Base-by-base conservation (phyloP, 1,139 yeast species). In the Dujonia santamariae region DNA sequence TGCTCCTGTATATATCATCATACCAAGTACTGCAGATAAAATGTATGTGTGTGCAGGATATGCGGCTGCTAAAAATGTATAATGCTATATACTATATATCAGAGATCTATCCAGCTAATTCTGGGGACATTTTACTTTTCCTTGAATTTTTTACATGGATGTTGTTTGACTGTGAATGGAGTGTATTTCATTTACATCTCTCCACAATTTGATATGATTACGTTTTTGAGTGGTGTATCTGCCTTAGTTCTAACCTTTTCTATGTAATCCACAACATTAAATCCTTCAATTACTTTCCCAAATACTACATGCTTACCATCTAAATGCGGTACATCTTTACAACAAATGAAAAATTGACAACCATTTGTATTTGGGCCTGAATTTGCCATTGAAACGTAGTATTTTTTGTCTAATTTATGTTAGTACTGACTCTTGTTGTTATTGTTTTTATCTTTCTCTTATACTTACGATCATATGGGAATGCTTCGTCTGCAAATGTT, bases 251-350 rank as follows among this genome's bases (percentile, higher is more conserved):
- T 17, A 4, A 27, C 30, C n/a, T 40, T 37, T 41, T 72, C 76
- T 22, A 76, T 43, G 28, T 50, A 51, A 6, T 56, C 55, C 19
- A 76, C 50, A 2, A 64, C 59, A 3, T 66, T 72, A 27, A 55
- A 54, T 0, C 74, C 75, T 16, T 44, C 53, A 12, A 75, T 56
- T 5, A 76, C 60, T 40, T 66, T 69, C 2, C 83, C 85, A 51
- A 78, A 76, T 0, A 78, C 72, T 9, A 80, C 79, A 44, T 75
- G 77, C 32, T 63, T 60, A 2, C 80, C 80, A 49, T 78, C 78
- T 38, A 80, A 56, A 42, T 64, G 61, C 1, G 60, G 49, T 13
- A 45, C 40, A 4, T 57, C 53, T 4, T 33, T 46, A 16, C 61
- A 60, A 35, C 66, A 55, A 32, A 68, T 64, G 51, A 67, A 68